phyloP scores from a whole-genome alignment of 208 protist genomes.

The Leptomonas pyrrhocoris region DNA sequence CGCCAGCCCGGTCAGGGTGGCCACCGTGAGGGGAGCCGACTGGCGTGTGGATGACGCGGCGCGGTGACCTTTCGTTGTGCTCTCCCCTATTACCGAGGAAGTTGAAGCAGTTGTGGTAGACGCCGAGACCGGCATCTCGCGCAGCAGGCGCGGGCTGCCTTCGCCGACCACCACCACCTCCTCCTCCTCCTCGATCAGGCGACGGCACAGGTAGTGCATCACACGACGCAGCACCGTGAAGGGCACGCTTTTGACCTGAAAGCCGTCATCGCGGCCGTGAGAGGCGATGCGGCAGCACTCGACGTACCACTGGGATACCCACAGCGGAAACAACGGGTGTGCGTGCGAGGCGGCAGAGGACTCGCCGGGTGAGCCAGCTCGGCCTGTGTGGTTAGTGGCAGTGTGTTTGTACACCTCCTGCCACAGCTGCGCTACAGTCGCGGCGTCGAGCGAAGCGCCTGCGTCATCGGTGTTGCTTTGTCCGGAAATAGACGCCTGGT shows the following conservation, averaged over 20 bases:
- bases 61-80: neutral
- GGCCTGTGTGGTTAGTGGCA: neutral
- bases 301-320: conserved; percentile 21
- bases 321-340: neutral
- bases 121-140: too few relatives aligned
- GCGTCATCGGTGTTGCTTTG: neutral
- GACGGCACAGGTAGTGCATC: conserved; percentile 20
- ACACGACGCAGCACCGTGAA: conserved; percentile 16
- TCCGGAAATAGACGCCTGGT: neutral
- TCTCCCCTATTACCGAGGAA: neutral
- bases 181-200: conserved; percentile 18
- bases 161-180: too few relatives aligned
- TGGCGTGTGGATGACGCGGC: neutral
- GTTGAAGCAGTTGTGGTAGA: conserved; percentile 10
- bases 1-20: conserved; percentile 5
- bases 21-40: neutral
- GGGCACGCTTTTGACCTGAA: conserved; percentile 30
- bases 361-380: neutral
- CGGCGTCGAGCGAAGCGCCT: neutral
- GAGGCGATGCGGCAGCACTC: conserved; percentile 33
- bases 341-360: neutral
- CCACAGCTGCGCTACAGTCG: conserved; percentile 13
- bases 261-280: conserved; percentile 37
- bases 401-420: neutral
- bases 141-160: too few relatives aligned